A percentile compares a stretch with the other conserved stretches of the same genome.
Evolutionary conservation across 2,329 filamentous ascomycete genomes (phyloP).

Genomic region (Pyricularia pennisetigena): DNA sequence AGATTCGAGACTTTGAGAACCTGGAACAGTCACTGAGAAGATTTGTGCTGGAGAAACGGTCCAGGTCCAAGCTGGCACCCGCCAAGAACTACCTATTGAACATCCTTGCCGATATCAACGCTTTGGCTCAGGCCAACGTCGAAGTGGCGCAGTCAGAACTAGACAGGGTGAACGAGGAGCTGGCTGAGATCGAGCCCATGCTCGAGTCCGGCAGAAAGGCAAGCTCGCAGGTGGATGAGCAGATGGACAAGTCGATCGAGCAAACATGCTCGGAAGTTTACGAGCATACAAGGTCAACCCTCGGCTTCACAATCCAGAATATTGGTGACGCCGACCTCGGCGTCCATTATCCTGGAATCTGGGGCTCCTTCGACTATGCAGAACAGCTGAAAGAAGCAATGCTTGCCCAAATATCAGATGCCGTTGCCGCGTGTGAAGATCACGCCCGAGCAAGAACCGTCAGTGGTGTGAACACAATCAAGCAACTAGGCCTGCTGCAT

Average conservation of each 20-base stretch:
- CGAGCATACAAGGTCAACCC: constrained; percentile 64
- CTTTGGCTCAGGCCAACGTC: constrained; percentile 74
- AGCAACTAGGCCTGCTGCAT: constrained; percentile 78
- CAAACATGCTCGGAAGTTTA: constrained; percentile 80
- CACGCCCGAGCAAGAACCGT: constrained; percentile 72
- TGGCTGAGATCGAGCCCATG: constrained; percentile 74
- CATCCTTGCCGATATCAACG: constrained; percentile 77
- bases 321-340: constrained; percentile 68
- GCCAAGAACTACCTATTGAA: constrained; percentile 94
- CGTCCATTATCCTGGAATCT: constrained; percentile 77
- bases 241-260: constrained; percentile 75
- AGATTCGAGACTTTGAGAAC: constrained; percentile 79
- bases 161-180: constrained; percentile 69
- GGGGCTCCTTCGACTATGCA: constrained; percentile 81
- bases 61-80: constrained; percentile 88
- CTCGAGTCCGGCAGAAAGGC: constrained; percentile 78
- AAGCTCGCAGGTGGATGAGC: constrained; percentile 67
- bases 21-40: constrained; percentile 81
- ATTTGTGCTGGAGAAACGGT: constrained; percentile 93
- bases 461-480: constrained; percentile 75
- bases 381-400: constrained; percentile 90
- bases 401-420: constrained; percentile 74
- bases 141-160: constrained; percentile 82
- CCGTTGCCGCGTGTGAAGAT: constrained; percentile 74
- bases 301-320: constrained; percentile 65